A percentile compares a stretch with the other conserved stretches of the same genome.
phyloP scores from a whole-genome alignment of 2,329 filamentous ascomycete genomes.

The Neobulgaria alba region DNA sequence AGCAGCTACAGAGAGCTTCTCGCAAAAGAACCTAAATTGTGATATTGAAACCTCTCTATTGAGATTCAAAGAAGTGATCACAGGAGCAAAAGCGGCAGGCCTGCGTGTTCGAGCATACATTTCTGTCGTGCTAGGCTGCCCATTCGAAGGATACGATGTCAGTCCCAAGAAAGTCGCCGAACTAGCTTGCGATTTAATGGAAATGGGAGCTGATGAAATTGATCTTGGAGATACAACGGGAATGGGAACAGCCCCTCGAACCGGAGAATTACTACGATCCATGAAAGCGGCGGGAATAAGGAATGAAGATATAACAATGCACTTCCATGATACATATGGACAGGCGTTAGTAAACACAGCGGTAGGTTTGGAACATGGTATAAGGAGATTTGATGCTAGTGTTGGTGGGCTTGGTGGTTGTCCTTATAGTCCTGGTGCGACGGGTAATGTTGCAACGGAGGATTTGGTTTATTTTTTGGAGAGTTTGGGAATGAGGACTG shows the following conservation, averaged over 20 bases:
- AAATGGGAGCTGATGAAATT: slow-evolving; percentile 87
- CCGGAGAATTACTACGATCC: slow-evolving; percentile 54
- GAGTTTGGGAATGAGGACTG: slow-evolving; percentile 65
- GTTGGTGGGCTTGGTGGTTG: slow-evolving; percentile 78
- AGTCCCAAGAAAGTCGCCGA: slow-evolving; percentile 55
- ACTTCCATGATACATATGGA: slow-evolving; percentile 86
- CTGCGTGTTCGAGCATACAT: slow-evolving; percentile 71
- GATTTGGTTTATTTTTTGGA: slow-evolving; percentile 74
- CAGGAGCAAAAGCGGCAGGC: slow-evolving; percentile 53
- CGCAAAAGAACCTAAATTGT: slow-evolving; percentile 75
- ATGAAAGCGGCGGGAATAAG: slow-evolving; percentile 59
- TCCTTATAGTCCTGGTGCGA: slow-evolving; percentile 77
- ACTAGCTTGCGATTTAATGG: slow-evolving; percentile 61
- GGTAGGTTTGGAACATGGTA: slow-evolving; percentile 66
- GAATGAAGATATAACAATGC: slow-evolving; percentile 64
- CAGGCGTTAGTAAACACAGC: slow-evolving; percentile 78
- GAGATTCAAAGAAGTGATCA: slow-evolving; percentile 62
- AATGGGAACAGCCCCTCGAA: slow-evolving; percentile 73
- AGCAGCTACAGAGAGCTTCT: slow-evolving; percentile 73
- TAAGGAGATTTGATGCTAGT: slow-evolving; percentile 71
- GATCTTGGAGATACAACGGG: slow-evolving; percentile 85
- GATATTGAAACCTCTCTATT: slow-evolving; percentile 64
- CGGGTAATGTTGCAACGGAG: slow-evolving; percentile 79
- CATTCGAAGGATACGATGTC: slow-evolving; percentile 61
- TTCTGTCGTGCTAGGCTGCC: slow-evolving; percentile 72